These are phyloP conservation scores for Podaxis rugospora DNA, from an alignment of 768 basidiomycete species.

Conservation along the genomic window DNA sequence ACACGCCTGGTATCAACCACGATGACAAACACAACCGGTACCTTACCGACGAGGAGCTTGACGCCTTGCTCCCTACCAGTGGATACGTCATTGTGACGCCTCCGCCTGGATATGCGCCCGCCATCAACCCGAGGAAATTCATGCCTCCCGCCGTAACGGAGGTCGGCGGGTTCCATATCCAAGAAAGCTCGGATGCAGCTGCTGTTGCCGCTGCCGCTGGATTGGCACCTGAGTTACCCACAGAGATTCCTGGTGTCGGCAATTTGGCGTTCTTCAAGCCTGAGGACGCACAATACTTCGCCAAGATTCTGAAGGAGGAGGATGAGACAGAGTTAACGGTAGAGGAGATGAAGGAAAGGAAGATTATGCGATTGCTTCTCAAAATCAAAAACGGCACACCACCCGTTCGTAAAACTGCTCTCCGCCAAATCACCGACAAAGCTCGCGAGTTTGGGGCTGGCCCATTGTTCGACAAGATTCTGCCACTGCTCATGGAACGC, in stretches of 20 bases:
- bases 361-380: slow-evolving; percentile 95
- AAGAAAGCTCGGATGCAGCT: slow-evolving; percentile 90
- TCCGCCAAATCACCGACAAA: slow-evolving; percentile 98
- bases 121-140: slow-evolving; percentile 58
- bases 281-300: slow-evolving; percentile 97
- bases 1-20: slow-evolving; percentile 80
- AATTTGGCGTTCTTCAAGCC: slow-evolving; percentile 97
- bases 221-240: slow-evolving; percentile 88
- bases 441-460: slow-evolving; percentile 98
- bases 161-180: slow-evolving; percentile 91
- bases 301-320: slow-evolving; percentile 92
- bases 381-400: slow-evolving; percentile 99
- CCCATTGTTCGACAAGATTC: slow-evolving; percentile 97
- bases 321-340: slow-evolving; percentile 90
- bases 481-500: slow-evolving; percentile 96
- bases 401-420: slow-evolving; percentile 94
- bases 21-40: slow-evolving; percentile 97
- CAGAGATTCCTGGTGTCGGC: slow-evolving; percentile 97
- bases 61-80: slow-evolving; percentile 77
- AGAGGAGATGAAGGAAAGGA: slow-evolving; percentile 99
- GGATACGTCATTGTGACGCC: slow-evolving; percentile 93
- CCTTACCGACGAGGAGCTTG: slow-evolving; percentile 93
- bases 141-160: slow-evolving; percentile 52
- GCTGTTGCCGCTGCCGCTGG: slow-evolving; percentile 88
- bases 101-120: slow-evolving; percentile 88